Percentiles rank a stretch among this genome's conserved stretches.
phyloP scores from a whole-genome alignment of 2,329 filamentous ascomycete genomes.

The Leptosphaerulina australis region DNA sequence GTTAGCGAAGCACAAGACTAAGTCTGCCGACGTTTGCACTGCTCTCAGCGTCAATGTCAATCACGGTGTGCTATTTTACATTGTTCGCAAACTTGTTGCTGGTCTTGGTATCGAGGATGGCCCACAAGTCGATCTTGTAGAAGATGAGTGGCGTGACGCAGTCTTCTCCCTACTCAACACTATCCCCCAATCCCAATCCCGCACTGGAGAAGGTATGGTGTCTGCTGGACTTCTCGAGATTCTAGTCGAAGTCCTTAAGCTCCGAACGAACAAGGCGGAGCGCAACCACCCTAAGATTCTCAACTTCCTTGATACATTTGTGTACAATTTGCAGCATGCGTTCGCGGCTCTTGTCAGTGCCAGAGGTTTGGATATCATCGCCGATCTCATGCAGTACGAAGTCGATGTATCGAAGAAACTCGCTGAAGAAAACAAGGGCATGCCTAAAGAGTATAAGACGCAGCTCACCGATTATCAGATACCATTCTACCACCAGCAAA shows the following conservation, averaged over 20 bases:
- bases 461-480: conserved; percentile 90
- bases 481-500: conserved; percentile 91
- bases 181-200: conserved; percentile 71
- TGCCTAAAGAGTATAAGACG: conserved; percentile 73
- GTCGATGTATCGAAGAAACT: conserved; percentile 72
- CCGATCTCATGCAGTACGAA: conserved; percentile 82
- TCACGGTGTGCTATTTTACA: conserved; percentile 91
- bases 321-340: conserved; percentile 83
- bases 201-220: conserved; percentile 82
- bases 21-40: conserved; percentile 80
- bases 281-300: conserved; percentile 83
- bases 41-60: conserved; percentile 96
- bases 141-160: conserved; percentile 90
- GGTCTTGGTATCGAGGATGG: conserved; percentile 66
- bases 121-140: conserved; percentile 64
- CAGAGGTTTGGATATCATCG: conserved; percentile 86
- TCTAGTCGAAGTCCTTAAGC: conserved; percentile 83
- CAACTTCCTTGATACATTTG: conserved; percentile 84
- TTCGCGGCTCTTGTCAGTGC: conserved; percentile 82
- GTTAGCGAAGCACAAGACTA: conserved; percentile 77
- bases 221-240: conserved; percentile 88
- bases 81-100: conserved; percentile 86
- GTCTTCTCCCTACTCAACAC: conserved; percentile 87
- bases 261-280: conserved; percentile 81
- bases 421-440: conserved; percentile 72